These are phyloP conservation scores for Rhynchosporium agropyri DNA, from an alignment of 2,329 filamentous ascomycete species.

Conservation along the genomic window DNA sequence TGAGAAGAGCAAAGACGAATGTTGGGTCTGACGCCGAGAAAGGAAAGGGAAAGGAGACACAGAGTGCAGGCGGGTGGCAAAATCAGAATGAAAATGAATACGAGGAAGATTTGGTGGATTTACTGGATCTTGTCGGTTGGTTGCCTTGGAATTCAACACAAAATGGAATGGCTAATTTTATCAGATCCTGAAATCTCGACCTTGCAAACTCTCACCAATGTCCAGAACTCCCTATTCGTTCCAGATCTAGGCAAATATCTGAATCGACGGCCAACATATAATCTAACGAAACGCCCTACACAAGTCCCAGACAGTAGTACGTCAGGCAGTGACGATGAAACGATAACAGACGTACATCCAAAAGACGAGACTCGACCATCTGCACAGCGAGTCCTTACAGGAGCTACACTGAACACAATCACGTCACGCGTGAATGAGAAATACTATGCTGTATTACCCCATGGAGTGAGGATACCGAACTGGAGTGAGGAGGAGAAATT, in stretches of 20 bases:
- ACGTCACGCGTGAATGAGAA: conserved; percentile 68
- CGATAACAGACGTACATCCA: conserved; percentile 19
- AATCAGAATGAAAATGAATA: conserved; percentile 50
- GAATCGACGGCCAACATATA: conserved; percentile 79
- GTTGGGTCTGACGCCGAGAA: conserved; percentile 18
- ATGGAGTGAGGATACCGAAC: conserved; percentile 70
- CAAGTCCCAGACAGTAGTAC: conserved; percentile 28
- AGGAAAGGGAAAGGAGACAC: conserved; percentile 2
- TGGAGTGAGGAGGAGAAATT: conserved; percentile 76
- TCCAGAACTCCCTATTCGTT: conserved; percentile 87
- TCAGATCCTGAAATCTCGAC: conserved; percentile 61
- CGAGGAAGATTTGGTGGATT: conserved; percentile 63
- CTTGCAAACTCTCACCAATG: conserved; percentile 81
- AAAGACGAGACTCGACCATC: conserved; percentile 25
- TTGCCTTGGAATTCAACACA: conserved; percentile 14
- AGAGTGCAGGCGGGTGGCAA: background rate
- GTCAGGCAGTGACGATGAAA: conserved; percentile 18
- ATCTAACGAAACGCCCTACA: conserved; percentile 58
- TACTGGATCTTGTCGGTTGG: conserved; percentile 70
- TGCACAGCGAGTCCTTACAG: conserved; percentile 31
- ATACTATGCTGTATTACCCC: conserved; percentile 78
- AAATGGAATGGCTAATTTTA: conserved; percentile 19
- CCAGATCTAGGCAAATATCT: conserved; percentile 76
- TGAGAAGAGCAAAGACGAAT: conserved; percentile 32
- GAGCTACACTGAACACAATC: conserved; percentile 55